These are phyloP conservation scores for Calonectria henricotiae DNA, from an alignment of 2,329 filamentous ascomycete genomes.

Conservation along the genomic window DNA sequence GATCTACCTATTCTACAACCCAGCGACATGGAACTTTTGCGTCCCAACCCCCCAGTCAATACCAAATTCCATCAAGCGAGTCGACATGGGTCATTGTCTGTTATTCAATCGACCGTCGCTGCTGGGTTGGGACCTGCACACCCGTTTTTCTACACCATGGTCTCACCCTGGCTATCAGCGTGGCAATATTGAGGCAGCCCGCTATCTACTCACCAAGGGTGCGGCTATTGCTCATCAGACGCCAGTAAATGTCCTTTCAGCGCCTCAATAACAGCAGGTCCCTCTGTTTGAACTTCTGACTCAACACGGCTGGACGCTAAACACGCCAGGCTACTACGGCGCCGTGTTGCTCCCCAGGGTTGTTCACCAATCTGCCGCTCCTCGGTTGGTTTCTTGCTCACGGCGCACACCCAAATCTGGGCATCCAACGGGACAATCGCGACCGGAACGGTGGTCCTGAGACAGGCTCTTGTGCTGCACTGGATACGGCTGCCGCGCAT, in stretches of 20 bases:
- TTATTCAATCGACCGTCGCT: constrained; percentile 32
- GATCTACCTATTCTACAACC: constrained; percentile 36
- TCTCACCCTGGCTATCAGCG: constrained; percentile 27
- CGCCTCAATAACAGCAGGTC: constrained; percentile 26
- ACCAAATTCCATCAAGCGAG: constrained; percentile 38
- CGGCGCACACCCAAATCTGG: constrained; percentile 45
- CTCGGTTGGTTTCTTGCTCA: constrained; percentile 45
- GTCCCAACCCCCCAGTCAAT: background rate
- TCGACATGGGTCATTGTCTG: constrained; percentile 21
- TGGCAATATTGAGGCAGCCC: constrained; percentile 37
- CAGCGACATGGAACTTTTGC: constrained; percentile 28
- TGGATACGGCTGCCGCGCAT: constrained; percentile 33
- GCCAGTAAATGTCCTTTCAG: constrained; percentile 25
- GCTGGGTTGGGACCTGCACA: constrained; percentile 18
- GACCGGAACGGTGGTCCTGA: constrained; percentile 38
- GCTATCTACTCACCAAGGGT: constrained; percentile 32
- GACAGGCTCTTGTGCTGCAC: constrained; percentile 34
- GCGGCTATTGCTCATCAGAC: constrained; percentile 41
- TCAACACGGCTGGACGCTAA: constrained; percentile 40
- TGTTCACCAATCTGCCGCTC: constrained; percentile 35
- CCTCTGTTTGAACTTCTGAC: constrained; percentile 40
- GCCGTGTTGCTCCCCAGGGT: constrained; percentile 36
- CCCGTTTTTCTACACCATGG: constrained; percentile 38
- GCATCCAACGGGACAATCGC: constrained; percentile 28
- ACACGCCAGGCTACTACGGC: constrained; percentile 39